These are phyloP conservation scores for Pouteria glomerata DNA, from an alignment of 148 eudicot genomes.

Conservation along the genomic window DNA sequence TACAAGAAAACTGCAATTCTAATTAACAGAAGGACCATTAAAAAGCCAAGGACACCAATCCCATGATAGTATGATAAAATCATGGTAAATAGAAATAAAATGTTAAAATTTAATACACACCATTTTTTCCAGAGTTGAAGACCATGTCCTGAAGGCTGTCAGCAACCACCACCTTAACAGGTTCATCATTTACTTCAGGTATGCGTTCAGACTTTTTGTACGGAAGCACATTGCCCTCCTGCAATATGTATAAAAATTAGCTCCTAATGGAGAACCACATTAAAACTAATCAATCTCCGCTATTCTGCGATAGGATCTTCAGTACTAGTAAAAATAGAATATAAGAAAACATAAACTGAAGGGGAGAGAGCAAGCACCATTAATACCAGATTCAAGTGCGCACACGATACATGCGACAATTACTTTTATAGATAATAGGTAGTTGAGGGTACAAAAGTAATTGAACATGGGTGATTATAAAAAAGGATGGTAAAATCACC, in stretches of 20 bases:
- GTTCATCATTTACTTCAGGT: slow-evolving; percentile 53
- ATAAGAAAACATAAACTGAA: no score
- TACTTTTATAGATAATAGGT: no score
- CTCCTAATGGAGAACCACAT: not conserved
- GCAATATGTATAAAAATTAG: slow-evolving; percentile 14
- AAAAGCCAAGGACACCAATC: no score
- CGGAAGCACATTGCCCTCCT: slow-evolving; percentile 56
- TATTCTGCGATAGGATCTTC: not conserved
- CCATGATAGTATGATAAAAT: no score
- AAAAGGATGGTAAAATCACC: no score
- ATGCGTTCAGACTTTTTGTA: slow-evolving; percentile 56
- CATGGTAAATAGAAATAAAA: not conserved
- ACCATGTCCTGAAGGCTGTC: slow-evolving; percentile 54
- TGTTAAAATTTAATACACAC: slow-evolving; percentile 17
- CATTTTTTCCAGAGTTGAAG: slow-evolving; percentile 55
- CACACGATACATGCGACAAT: no score
- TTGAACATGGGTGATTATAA: no score
- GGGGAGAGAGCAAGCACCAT: no score
- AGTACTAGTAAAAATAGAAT: not conserved
- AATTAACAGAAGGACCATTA: not conserved
- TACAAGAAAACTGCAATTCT: not conserved
- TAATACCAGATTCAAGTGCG: no score
- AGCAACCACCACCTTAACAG: slow-evolving; percentile 68
- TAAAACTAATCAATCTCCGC: not conserved
- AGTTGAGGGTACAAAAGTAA: no score